Evolutionary conservation across 1,284 basidiomycete genomes (phyloP).

Genomic region (Moesziomyces parantarcticus): DNA sequence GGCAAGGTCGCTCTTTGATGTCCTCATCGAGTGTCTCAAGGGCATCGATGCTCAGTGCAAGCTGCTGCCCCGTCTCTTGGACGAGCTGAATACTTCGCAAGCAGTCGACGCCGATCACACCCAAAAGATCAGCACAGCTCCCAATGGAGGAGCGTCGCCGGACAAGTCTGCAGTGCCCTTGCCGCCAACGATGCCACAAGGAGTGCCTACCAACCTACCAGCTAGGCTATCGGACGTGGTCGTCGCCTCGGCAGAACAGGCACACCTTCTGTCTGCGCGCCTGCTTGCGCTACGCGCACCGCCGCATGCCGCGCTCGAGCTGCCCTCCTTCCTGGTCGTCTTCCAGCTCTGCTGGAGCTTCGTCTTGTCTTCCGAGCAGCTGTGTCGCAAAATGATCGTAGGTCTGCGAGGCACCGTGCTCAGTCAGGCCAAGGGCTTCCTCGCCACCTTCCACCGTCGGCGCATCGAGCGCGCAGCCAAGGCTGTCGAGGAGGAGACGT

Average conservation of each 20-base stretch:
- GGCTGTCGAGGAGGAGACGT: slow-evolving; percentile 89
- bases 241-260: slow-evolving; percentile 81
- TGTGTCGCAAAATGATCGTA: slow-evolving; percentile 90
- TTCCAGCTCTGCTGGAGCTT: slow-evolving; percentile 90
- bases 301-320: slow-evolving; percentile 78
- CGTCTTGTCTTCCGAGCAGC: slow-evolving; percentile 83
- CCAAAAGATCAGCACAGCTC: background rate
- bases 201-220: slow-evolving; percentile 69
- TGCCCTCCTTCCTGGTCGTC: slow-evolving; percentile 81
- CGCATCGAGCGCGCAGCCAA: slow-evolving; percentile 85
- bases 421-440: slow-evolving; percentile 83
- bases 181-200: slow-evolving; percentile 43
- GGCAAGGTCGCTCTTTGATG: slow-evolving; percentile 75
- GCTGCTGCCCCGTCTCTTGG: slow-evolving; percentile 75
- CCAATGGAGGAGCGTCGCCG: background rate
- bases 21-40: slow-evolving; percentile 78
- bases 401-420: slow-evolving; percentile 73
- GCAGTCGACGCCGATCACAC: too few relatives aligned
- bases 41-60: slow-evolving; percentile 77
- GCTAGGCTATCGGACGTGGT: slow-evolving; percentile 76
- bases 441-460: slow-evolving; percentile 85
- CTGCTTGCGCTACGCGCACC: slow-evolving; percentile 76
- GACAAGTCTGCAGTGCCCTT: slow-evolving; percentile 3
- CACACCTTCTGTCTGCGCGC: slow-evolving; percentile 82
- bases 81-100: slow-evolving; percentile 61